phyloP scores from a whole-genome alignment of 208 protist genomes.

The Acanthamoeba castellanii region DNA sequence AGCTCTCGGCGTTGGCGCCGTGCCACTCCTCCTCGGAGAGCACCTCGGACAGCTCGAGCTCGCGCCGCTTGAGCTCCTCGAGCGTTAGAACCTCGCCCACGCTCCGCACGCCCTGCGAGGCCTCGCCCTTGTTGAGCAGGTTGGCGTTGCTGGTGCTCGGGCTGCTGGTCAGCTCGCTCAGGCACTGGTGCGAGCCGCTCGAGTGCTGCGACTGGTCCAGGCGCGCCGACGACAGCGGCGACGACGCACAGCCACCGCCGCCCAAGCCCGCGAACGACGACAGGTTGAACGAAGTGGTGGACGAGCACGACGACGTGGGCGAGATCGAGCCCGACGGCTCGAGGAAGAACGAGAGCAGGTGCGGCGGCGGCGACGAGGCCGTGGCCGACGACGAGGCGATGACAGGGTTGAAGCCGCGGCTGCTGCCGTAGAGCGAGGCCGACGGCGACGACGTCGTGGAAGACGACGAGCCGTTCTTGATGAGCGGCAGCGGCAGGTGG shows the following conservation, averaged over 20 bases:
- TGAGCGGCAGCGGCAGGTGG: background rate
- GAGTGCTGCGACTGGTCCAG: background rate
- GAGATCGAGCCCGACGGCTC: conserved; percentile 22
- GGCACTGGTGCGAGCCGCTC: background rate
- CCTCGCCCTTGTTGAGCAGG: background rate
- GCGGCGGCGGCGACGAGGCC: background rate
- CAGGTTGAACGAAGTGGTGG: background rate
- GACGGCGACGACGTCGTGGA: background rate
- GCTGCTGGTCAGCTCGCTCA: background rate
- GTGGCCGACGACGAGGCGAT: background rate
- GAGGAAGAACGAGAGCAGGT: conserved; percentile 13
- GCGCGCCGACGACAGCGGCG: background rate
- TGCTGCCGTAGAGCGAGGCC: background rate
- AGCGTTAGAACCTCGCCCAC: conserved; percentile 19
- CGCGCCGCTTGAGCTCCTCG: conserved; percentile 53
- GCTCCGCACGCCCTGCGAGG: background rate
- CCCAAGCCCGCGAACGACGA: background rate
- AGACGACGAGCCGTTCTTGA: background rate
- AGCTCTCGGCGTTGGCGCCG: background rate
- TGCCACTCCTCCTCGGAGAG: conserved; percentile 47
- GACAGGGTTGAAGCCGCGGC: background rate
- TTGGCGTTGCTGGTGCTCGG: background rate
- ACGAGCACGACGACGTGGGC: background rate
- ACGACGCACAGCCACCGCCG: background rate
- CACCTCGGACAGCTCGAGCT: conserved; percentile 26